A percentile compares a stretch with the other conserved stretches of the same genome.
phyloP scores from a whole-genome alignment of 495 filamentous ascomycete genomes.

The Aspergillus saccharolyticus region DNA sequence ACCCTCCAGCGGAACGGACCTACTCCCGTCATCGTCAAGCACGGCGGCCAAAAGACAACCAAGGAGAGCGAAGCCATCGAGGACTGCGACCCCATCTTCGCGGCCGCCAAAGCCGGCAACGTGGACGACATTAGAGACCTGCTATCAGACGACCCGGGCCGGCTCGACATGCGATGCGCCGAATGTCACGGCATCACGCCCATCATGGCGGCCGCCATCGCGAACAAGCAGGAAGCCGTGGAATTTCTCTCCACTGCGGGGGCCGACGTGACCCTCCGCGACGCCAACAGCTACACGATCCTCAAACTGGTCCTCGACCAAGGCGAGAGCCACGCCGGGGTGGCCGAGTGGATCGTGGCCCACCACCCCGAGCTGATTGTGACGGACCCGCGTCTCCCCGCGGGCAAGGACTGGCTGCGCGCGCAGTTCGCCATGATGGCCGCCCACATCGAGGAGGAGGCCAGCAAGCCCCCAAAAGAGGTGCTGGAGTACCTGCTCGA shows the following conservation, averaged over 20 bases:
- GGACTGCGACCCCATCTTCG: constrained; percentile 1
- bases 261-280: constrained; percentile 6
- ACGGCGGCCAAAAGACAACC: background rate
- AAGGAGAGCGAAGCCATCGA: background rate
- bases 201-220: constrained; percentile 4
- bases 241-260: background rate
- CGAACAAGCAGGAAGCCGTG: background rate
- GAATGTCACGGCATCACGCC: constrained; percentile 4
- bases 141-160: background rate
- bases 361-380: background rate
- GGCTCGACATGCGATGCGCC: background rate
- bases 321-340: background rate
- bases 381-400: background rate
- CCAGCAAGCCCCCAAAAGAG: constrained; percentile 1
- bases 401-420: background rate
- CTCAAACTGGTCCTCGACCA: constrained; percentile 4
- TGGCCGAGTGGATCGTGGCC: constrained; percentile 2
- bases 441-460: background rate
- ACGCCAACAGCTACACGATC: constrained; percentile 7
- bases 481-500: constrained; percentile 6
- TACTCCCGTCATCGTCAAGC: background rate
- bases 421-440: constrained; percentile 5
- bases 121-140: background rate
- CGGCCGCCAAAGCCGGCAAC: constrained; percentile 1
- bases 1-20: background rate